Conservation (phyloP, 345 rosid genomes). For the Nasturtium officinale region DNA sequence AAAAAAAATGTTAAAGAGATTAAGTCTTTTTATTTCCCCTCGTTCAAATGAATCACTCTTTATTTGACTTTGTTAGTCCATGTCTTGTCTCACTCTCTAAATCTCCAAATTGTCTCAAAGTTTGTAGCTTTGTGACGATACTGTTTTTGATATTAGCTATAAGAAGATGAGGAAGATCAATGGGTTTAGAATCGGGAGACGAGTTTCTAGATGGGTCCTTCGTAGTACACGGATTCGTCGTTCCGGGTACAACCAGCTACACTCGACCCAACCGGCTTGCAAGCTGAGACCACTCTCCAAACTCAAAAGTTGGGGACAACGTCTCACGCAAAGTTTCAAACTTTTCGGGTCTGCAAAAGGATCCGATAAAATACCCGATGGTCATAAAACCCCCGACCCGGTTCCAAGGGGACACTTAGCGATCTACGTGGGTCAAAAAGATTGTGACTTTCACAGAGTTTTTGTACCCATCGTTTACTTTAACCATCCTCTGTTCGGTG, state of each 20-base stretch:
- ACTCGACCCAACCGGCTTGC: slow-evolving; percentile 14
- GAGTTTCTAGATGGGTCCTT: slow-evolving; percentile 58
- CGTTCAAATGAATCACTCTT: slow-evolving; percentile 23
- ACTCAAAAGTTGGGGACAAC: slow-evolving; percentile 65
- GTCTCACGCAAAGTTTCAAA: slow-evolving; percentile 57
- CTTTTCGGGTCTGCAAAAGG: slow-evolving; percentile 43
- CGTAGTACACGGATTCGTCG: slow-evolving; percentile 36
- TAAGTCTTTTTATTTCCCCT: background rate
- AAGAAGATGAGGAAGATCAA: slow-evolving; percentile 50
- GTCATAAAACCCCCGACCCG: slow-evolving; percentile 33
- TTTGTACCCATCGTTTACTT: slow-evolving; percentile 84
- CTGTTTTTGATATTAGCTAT: background rate
- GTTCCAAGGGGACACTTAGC: slow-evolving; percentile 86
- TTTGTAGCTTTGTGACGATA: slow-evolving; percentile 14
- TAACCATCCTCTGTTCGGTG: slow-evolving; percentile 90
- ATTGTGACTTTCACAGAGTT: slow-evolving; percentile 71
- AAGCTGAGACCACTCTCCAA: slow-evolving; percentile 45
- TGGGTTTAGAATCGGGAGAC: slow-evolving; percentile 71
- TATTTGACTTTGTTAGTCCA: background rate
- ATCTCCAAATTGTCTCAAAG: slow-evolving; percentile 1
- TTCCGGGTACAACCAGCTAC: slow-evolving; percentile 43
- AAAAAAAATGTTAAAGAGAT: slow-evolving; percentile 9
- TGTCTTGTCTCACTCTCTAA: slow-evolving; percentile 7
- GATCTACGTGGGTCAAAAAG: slow-evolving; percentile 79
- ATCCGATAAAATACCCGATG: slow-evolving; percentile 47